Conservation (phyloP, 2,329 filamentous ascomycete species). For the Didymellaceae sp. region DNA sequence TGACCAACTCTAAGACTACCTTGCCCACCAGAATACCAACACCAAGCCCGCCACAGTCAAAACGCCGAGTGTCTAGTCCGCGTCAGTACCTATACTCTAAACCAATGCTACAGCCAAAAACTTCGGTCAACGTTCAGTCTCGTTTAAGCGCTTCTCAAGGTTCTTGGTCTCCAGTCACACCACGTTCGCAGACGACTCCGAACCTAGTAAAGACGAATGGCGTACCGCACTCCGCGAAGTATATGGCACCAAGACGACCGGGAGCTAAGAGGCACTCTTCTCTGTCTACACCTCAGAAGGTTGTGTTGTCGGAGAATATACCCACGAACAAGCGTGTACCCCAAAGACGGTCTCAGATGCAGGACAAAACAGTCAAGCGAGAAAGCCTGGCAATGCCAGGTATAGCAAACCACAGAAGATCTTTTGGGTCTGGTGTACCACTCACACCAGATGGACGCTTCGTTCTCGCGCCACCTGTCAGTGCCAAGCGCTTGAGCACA, state of each 20-base stretch:
- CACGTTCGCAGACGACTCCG: slow-evolving; percentile 41
- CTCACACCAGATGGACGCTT: slow-evolving; percentile 25
- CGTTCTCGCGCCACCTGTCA: slow-evolving; percentile 18
- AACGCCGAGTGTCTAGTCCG: slow-evolving; percentile 33
- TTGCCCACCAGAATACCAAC: slow-evolving; percentile 38
- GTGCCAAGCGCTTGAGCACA: slow-evolving; percentile 27
- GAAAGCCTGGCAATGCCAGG: slow-evolving; percentile 28
- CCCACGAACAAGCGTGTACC: slow-evolving; percentile 22
- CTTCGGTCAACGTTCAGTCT: slow-evolving; percentile 23
- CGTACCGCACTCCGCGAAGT: slow-evolving; percentile 18
- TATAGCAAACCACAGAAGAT: slow-evolving; percentile 22
- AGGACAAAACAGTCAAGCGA: slow-evolving; percentile 26
- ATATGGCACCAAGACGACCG: slow-evolving; percentile 29
- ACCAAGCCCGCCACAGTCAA: slow-evolving; percentile 31
- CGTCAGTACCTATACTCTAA: slow-evolving; percentile 30
- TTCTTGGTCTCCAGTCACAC: slow-evolving; percentile 23
- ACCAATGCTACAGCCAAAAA: slow-evolving; percentile 27
- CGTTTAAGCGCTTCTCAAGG: slow-evolving; percentile 13
- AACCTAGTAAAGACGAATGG: slow-evolving; percentile 31
- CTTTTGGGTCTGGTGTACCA: slow-evolving; percentile 19
- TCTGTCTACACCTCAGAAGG: slow-evolving; percentile 17
- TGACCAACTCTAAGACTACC: slow-evolving; percentile 13
- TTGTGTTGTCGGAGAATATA: slow-evolving; percentile 32
- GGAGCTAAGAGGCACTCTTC: slow-evolving; percentile 16
- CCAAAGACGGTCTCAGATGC: slow-evolving; percentile 27